Evolutionary conservation across 176 grass and related monocot species (phyloP), one percentile per base, ranked within the genome.

Genomic region (Areca catechu): DNA sequence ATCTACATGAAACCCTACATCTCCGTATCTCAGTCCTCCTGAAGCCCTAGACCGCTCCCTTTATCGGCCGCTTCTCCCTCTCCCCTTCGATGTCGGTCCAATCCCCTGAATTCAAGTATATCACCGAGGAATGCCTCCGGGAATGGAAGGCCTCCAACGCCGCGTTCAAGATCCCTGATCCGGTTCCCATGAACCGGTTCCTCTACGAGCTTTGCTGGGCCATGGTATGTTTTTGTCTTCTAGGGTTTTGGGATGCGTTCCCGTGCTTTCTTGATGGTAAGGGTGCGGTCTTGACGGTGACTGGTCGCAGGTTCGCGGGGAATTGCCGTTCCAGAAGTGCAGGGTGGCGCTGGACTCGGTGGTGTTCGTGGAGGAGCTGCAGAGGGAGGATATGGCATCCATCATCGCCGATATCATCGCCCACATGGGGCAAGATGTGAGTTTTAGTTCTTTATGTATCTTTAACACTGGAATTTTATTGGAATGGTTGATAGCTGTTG

Each of bases 141-240:
- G 84, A 98, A 65, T 98, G 93, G 93, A 98, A 92, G 87, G 69
- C 63, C 73, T 62, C 86, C 34, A 70, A 63, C 68, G 62, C 58
- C 50, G 49, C 74, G 63, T 85, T 75, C 79, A 80, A 78, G 50
- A 16, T 83, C 48, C 37, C 84, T 34, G 88, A 98, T 85, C 88
- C 87, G 43, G 93, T 98, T 28, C 84, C 87, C 55, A 85, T 98
- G 84, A 24, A 62, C 48, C 88, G 94, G 29, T 98, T 98, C 76
- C 94, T 98, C 78, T 98, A 85, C 79, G 94, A 98, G 68, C 79
- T 98, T 51, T 98, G 94, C 84, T 98, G 84, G 84, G 84, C 81
- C n/a, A 78, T 80, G 81, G 94, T 86, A 71, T 49, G 20, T 56
- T 61, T 10, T 29, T 29, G 50, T 16, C 24, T 65, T 27, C 51